Percentiles rank a stretch among this genome's conserved stretches.
These are phyloP conservation scores for Fusarium neocosmosporiellum DNA, from an alignment of 2,329 filamentous ascomycete species.

Conservation along the genomic window DNA sequence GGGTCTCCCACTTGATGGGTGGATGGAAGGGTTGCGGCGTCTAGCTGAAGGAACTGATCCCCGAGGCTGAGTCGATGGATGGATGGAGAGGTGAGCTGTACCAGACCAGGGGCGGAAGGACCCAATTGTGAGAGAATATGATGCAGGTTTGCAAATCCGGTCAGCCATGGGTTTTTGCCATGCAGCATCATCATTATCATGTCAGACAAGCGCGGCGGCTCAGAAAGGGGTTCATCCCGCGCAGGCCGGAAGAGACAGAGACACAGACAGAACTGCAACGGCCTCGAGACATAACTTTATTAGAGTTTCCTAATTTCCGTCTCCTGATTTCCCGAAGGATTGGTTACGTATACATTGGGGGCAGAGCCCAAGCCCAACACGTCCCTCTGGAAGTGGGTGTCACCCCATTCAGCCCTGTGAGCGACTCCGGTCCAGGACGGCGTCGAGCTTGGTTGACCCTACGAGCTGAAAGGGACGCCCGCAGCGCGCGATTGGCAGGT, in stretches of 20 bases:
- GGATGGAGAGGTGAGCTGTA: constrained; percentile 24
- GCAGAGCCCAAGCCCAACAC: constrained; percentile 14
- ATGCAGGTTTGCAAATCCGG: constrained; percentile 22
- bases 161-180: constrained; percentile 16
- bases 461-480: constrained; percentile 36
- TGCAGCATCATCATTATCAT: constrained; percentile 16
- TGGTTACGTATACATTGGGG: background rate
- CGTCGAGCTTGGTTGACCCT: constrained; percentile 18
- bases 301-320: background rate
- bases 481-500: constrained; percentile 33
- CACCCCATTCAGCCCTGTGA: constrained; percentile 42
- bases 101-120: constrained; percentile 14
- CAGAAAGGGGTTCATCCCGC: constrained; percentile 5
- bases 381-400: constrained; percentile 10
- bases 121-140: constrained; percentile 15
- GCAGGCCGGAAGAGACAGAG: background rate
- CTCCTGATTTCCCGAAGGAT: background rate
- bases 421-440: constrained; percentile 8
- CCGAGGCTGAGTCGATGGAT: constrained; percentile 27
- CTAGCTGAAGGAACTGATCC: constrained; percentile 22
- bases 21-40: constrained; percentile 28
- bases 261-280: background rate
- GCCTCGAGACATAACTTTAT: background rate
- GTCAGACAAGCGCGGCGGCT: background rate
- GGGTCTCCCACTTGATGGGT: constrained; percentile 29